Percentiles rank a stretch among this genome's conserved stretches.
These are phyloP conservation scores for Heliamphora pulchella DNA, from an alignment of 179 eudicot species.

Conservation along the genomic window DNA sequence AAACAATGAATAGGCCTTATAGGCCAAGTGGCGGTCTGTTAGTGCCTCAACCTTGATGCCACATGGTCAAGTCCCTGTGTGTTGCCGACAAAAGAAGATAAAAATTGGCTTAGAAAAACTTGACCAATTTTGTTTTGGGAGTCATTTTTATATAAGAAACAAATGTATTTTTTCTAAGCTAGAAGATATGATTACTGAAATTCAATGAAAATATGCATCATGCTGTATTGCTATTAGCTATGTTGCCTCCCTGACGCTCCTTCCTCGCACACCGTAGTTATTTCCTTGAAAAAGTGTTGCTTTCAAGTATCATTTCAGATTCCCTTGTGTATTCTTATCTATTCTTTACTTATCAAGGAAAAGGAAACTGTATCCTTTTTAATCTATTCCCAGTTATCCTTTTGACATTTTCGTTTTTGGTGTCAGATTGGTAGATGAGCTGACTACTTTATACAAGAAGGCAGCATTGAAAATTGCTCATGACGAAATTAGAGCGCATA, in stretches of 20 bases:
- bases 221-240: not conserved
- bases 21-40: not conserved
- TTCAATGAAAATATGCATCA: not conserved
- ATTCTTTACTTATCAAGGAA: not conserved
- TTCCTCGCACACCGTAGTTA: not conserved
- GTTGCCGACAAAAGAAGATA: not conserved
- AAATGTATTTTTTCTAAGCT: not conserved
- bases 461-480: slow-evolving; percentile 59
- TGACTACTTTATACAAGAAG: slow-evolving; percentile 60
- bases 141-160: not conserved
- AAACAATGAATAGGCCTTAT: not conserved
- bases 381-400: not conserved
- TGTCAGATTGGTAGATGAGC: slow-evolving; percentile 78
- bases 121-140: not conserved
- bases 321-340: not conserved
- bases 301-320: slow-evolving; percentile 5
- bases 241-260: slow-evolving; percentile 1
- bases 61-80: not conserved
- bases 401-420: not conserved
- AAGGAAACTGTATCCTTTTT: too few species aligned
- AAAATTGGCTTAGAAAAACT: not conserved
- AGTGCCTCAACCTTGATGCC: not conserved
- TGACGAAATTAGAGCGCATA: slow-evolving; percentile 62
- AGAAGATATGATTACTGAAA: not conserved
- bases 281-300: not conserved